These are phyloP conservation scores for Bondarzewia mesenterica DNA, from an alignment of 1,284 basidiomycete genomes.

Conservation along the genomic window DNA sequence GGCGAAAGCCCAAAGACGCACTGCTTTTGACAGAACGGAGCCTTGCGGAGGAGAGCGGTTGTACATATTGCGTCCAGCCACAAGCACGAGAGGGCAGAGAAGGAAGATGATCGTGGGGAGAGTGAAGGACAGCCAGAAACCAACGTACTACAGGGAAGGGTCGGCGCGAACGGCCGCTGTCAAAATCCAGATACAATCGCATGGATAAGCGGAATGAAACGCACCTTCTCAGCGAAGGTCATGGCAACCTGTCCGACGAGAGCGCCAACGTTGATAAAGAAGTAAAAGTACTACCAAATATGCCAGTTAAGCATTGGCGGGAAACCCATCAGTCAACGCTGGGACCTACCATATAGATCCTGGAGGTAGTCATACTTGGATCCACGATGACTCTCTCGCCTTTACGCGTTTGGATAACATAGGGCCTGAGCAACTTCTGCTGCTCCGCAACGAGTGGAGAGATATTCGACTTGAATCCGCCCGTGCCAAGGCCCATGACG, in stretches of 20 bases:
- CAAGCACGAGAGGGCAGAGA: slow-evolving; percentile 67
- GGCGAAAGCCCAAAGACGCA: slow-evolving; percentile 44
- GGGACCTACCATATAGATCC: slow-evolving; percentile 59
- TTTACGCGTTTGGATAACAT: slow-evolving; percentile 41
- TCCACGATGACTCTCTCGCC: slow-evolving; percentile 82
- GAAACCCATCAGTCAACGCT: not conserved
- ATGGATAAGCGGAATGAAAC: not conserved
- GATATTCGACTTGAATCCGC: slow-evolving; percentile 78
- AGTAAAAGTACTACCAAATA: slow-evolving; percentile 58
- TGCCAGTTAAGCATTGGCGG: not conserved
- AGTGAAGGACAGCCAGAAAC: slow-evolving; percentile 64
- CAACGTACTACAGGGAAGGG: slow-evolving; percentile 40
- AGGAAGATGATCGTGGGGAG: slow-evolving; percentile 64
- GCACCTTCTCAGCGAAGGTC: slow-evolving; percentile 66
- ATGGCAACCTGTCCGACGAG: slow-evolving; percentile 64
- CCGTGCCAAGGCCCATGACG: slow-evolving; percentile 62
- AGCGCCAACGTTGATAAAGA: slow-evolving; percentile 75
- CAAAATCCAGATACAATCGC: not conserved
- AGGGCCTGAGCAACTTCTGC: slow-evolving; percentile 49
- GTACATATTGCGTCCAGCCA: slow-evolving; percentile 60
- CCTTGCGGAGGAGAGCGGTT: slow-evolving; percentile 63
- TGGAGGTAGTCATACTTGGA: slow-evolving; percentile 61
- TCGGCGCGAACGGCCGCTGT: slow-evolving; percentile 2
- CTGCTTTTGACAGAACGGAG: slow-evolving; percentile 56
- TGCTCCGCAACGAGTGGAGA: slow-evolving; percentile 79